A percentile compares a stretch with the other conserved stretches of the same genome.
These are phyloP conservation scores for Tylopilus microsporus DNA, from an alignment of 1,284 basidiomycete genomes.

Conservation along the genomic window DNA sequence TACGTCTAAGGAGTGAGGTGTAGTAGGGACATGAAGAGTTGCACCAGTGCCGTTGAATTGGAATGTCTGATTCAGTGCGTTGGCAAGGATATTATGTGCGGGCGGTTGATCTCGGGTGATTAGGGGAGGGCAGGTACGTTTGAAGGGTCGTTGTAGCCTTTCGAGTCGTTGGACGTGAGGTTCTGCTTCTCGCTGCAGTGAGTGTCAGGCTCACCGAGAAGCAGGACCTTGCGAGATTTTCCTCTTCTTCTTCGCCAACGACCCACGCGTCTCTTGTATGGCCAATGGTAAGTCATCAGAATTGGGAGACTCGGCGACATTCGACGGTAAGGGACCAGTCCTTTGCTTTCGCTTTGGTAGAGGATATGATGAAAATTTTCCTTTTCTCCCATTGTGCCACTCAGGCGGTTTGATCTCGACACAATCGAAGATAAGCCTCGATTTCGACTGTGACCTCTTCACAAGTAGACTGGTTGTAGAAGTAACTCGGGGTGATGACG, in stretches of 20 bases:
- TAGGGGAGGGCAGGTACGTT: not conserved
- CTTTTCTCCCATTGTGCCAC: constrained; percentile 10
- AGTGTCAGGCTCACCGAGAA: constrained; percentile 31
- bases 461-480: not conserved
- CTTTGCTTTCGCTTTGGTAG: constrained; percentile 17
- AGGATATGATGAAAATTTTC: not conserved
- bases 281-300: not conserved
- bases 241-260: constrained; percentile 19
- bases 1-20: constrained; percentile 2
- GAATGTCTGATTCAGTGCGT: constrained; percentile 28
- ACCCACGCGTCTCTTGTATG: not conserved
- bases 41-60: constrained; percentile 19
- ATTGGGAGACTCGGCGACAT: not conserved
- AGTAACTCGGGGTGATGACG: not conserved
- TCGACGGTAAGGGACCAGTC: not conserved
- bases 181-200: constrained; percentile 30
- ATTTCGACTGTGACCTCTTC: not conserved
- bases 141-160: constrained; percentile 16
- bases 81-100: constrained; percentile 19
- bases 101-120: not conserved
- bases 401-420: constrained; percentile 19
- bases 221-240: constrained; percentile 25
- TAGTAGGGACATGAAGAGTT: constrained; percentile 6
- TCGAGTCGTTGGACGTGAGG: constrained; percentile 24
- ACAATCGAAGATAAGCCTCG: constrained; percentile 25